Evolutionary conservation across 768 basidiomycete species (phyloP).

Genomic region (Coprinopsis marcescibilis): DNA sequence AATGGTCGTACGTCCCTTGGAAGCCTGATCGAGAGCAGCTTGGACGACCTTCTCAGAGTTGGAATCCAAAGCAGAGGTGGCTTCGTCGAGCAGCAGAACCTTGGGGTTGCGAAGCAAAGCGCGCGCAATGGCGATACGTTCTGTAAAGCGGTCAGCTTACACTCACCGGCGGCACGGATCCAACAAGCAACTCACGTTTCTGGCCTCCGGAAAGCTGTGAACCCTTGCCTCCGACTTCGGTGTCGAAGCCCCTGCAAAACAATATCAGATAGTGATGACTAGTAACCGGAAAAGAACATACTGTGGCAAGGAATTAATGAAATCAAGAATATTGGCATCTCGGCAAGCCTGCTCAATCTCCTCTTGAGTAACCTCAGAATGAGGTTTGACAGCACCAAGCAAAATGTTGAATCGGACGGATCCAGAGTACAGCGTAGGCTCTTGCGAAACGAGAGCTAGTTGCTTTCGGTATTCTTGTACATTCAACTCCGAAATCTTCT

Average conservation of each 20-base stretch:
- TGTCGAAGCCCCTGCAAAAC: slow-evolving; percentile 69
- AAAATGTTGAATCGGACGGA: slow-evolving; percentile 84
- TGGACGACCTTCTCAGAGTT: slow-evolving; percentile 85
- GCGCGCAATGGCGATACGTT: slow-evolving; percentile 66
- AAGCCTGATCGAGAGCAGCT: slow-evolving; percentile 76
- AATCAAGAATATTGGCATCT: slow-evolving; percentile 86
- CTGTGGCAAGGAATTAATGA: slow-evolving; percentile 70
- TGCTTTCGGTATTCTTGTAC: slow-evolving; percentile 74
- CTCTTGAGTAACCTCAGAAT: slow-evolving; percentile 71
- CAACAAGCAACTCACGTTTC: slow-evolving; percentile 57
- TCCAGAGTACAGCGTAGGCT: slow-evolving; percentile 79
- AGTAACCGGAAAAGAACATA: slow-evolving; percentile 22
- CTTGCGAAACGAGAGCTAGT: slow-evolving; percentile 78
- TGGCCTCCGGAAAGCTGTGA: slow-evolving; percentile 75
- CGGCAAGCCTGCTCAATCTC: slow-evolving; percentile 82
- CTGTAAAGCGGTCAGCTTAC: slow-evolving; percentile 13
- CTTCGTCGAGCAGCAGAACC: slow-evolving; percentile 73
- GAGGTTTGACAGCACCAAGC: slow-evolving; percentile 60
- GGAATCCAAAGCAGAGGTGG: slow-evolving; percentile 76
- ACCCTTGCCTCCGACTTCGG: too few species aligned
- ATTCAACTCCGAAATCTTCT: slow-evolving; percentile 60
- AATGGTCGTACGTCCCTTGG: slow-evolving; percentile 79
- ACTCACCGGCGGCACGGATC: neutral
- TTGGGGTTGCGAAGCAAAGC: slow-evolving; percentile 76
- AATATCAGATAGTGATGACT: neutral